Evolutionary conservation across 352 stramenopile genomes (phyloP), one percentile per base, ranked within the genome.

Genomic region (Phytophthora palmivora): DNA sequence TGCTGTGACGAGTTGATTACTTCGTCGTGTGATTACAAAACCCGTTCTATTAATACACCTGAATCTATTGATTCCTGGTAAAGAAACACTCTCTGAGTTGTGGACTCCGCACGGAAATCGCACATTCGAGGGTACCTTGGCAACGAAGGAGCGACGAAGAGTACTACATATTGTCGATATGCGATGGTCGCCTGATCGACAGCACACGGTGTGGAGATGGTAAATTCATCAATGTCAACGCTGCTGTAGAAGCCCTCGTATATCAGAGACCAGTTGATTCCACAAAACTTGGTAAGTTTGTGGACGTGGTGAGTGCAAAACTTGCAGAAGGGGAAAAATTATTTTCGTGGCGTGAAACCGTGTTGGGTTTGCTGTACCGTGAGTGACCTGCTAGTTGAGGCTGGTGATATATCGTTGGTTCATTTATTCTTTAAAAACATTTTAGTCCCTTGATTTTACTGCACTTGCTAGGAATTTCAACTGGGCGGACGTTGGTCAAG

Each of bases 151-250:
- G 26, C 16, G 4, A 60, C 50, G 12, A 70, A 39, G 24, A 34
- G n/a, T 9, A 59, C 34, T 11, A 37, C 24, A 12, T 48, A 41
- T 19, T 41, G 18, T 42, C 38, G 64, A 3, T 73, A 56, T 30
- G 58, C 52, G 19, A 32, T 72, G 4, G 43, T 72, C 19, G 58
- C 47, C 7, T 73, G 64, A 42, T 42, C 64, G 10, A 22, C 10
- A 4, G n/a, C 8, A 1, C 32, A 61, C 15, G 52, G 60, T 14
- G 30, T 72, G 6, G 63, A 45, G 7, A 46, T 32, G 26, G 26
- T 8, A 8, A 32, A 32, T 32, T 32, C 26, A 32, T 32, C 19
- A 60, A 46, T 32, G 38, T 16, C 0, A 51, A 57, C 15, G 63
- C 36, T 33, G 42, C 56, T 16, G 18, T 54, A n/a, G 37, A 36